Conservation (phyloP, 164 flowering plant species). For the Vitis riparia region DNA sequence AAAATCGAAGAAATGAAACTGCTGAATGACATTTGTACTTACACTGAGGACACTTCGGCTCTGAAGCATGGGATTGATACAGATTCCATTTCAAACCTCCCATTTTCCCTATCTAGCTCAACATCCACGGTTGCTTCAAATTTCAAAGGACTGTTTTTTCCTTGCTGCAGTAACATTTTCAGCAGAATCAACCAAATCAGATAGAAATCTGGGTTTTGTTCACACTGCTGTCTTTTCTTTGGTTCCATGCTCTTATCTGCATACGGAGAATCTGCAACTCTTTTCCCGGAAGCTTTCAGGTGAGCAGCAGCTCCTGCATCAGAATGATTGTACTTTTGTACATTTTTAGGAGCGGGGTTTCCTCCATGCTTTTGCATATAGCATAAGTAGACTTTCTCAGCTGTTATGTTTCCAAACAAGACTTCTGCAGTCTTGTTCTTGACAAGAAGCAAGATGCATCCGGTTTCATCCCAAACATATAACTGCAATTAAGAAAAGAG, state of each 20-base stretch:
- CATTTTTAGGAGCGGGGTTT: background rate
- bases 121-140: constrained; percentile 47
- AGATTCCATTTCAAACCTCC: constrained; percentile 62
- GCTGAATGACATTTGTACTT: background rate
- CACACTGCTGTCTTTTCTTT: constrained; percentile 8
- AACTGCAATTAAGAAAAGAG: constrained; percentile 43
- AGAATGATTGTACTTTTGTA: constrained; percentile 6
- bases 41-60: background rate
- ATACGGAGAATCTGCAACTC: background rate
- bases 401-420: constrained; percentile 68
- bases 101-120: constrained; percentile 41
- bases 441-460: constrained; percentile 53
- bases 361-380: constrained; percentile 18
- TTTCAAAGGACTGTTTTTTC: constrained; percentile 54
- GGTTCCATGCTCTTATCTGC: constrained; percentile 11
- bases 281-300: constrained; percentile 4
- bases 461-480: constrained; percentile 69
- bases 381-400: constrained; percentile 52
- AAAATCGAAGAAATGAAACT: no score
- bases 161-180: constrained; percentile 50
- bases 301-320: background rate
- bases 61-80: constrained; percentile 42
- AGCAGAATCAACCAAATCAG: constrained; percentile 63
- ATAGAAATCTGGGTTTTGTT: constrained; percentile 31
- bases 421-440: constrained; percentile 71